Evolutionary conservation across 1,284 basidiomycete species (phyloP).

Genomic region (Omphalotus olearius): DNA sequence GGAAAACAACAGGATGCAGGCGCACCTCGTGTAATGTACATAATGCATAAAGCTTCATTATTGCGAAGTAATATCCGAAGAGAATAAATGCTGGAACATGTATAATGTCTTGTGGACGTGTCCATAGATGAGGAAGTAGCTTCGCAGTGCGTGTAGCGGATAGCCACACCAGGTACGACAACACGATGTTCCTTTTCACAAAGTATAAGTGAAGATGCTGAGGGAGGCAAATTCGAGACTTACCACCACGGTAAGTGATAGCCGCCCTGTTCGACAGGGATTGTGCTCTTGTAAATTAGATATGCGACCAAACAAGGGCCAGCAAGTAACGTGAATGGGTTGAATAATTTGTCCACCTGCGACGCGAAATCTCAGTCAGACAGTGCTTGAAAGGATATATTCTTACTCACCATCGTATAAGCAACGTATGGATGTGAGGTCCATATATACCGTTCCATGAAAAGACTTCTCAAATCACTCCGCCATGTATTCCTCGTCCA

Average conservation of each 20-base stretch:
- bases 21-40: conserved; percentile 76
- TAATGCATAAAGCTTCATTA: conserved; percentile 85
- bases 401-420: conserved; percentile 73
- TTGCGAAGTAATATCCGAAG: conserved; percentile 85
- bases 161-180: conserved; percentile 78
- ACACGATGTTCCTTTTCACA: conserved; percentile 63
- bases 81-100: conserved; percentile 89
- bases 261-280: conserved; percentile 63
- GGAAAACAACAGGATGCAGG: conserved; percentile 3
- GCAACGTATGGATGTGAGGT: conserved; percentile 86
- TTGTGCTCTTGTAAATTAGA: conserved; percentile 77
- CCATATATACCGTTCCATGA: conserved; percentile 87
- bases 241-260: conserved; percentile 90
- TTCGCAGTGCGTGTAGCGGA: conserved; percentile 82
- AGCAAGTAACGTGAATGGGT: conserved; percentile 82
- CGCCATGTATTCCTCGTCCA: conserved; percentile 95
- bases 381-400: conserved; percentile 8
- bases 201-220: too few species aligned
- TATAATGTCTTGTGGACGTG: conserved; percentile 80
- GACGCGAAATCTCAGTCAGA: background rate
- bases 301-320: conserved; percentile 77
- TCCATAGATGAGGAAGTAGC: conserved; percentile 85
- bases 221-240: conserved; percentile 23
- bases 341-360: conserved; percentile 86
- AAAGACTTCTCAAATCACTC: conserved; percentile 82